These are phyloP conservation scores for Parastagonospora nodorum DNA, from an alignment of 2,329 filamentous ascomycete species.

Conservation along the genomic window DNA sequence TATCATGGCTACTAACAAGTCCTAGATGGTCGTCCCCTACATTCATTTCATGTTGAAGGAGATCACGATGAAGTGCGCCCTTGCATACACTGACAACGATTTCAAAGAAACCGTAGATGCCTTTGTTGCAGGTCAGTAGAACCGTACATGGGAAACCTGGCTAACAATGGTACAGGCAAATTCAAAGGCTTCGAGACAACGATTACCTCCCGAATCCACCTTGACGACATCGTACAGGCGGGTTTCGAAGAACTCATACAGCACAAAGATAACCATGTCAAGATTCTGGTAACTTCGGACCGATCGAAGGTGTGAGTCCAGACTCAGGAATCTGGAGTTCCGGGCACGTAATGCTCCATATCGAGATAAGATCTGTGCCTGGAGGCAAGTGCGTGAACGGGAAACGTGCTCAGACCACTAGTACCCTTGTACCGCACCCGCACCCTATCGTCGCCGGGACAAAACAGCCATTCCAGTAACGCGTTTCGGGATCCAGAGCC, in stretches of 20 bases:
- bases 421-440: too few relatives aligned
- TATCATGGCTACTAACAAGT: constrained; percentile 1
- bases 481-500: too few relatives aligned
- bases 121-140: constrained; percentile 34
- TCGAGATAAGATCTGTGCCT: too few relatives aligned
- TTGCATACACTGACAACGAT: constrained; percentile 38
- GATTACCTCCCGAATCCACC: constrained; percentile 39
- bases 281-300: constrained; percentile 39
- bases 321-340: too few relatives aligned
- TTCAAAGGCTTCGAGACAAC: constrained; percentile 40
- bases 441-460: too few relatives aligned
- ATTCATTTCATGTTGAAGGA: constrained; percentile 35
- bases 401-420: too few relatives aligned
- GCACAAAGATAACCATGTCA: constrained; percentile 44
- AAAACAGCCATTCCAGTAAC: too few relatives aligned
- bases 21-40: constrained; percentile 36
- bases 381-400: too few relatives aligned
- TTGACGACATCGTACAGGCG: constrained; percentile 38
- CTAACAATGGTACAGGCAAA: constrained; percentile 23
- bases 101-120: constrained; percentile 41
- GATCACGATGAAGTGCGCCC: constrained; percentile 31
- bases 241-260: constrained; percentile 39
- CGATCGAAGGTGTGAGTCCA: too few relatives aligned
- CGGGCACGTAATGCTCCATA: too few relatives aligned
- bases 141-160: background rate